phyloP scores from a whole-genome alignment of 805 yeast genomes.

The Candida wancherniae region DNA sequence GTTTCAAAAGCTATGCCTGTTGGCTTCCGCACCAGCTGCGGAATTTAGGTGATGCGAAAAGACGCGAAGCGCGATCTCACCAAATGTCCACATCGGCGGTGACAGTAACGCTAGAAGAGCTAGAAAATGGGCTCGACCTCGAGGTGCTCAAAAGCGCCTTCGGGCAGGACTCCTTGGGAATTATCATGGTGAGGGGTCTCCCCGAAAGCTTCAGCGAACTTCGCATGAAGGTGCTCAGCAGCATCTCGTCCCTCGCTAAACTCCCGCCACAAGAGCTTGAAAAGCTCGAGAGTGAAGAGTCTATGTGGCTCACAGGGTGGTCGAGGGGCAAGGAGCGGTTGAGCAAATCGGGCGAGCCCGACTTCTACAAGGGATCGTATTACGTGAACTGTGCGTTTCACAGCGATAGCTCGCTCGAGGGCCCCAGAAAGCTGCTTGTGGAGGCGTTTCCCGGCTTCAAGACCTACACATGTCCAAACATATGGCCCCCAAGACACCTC shows the following conservation, averaged over 20 bases:
- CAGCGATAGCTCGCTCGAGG: constrained; percentile 39
- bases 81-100: too few species aligned
- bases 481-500: constrained; percentile 41
- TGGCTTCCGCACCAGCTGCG: too few species aligned
- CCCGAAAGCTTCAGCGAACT: constrained; percentile 36
- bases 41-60: too few species aligned
- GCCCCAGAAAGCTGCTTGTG: constrained; percentile 36
- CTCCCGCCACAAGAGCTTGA: constrained; percentile 31
- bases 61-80: too few species aligned
- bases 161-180: constrained; percentile 53
- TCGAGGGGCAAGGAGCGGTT: constrained; percentile 53
- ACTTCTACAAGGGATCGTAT: constrained; percentile 50
- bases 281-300: constrained; percentile 43
- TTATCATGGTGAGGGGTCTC: constrained; percentile 43
- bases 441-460: constrained; percentile 29
- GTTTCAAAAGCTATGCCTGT: neutral
- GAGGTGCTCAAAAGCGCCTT: constrained; percentile 40
- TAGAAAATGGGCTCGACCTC: constrained; percentile 28
- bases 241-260: constrained; percentile 40
- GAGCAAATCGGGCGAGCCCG: constrained; percentile 38
- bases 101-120: constrained; percentile 25
- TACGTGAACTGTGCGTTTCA: constrained; percentile 57
- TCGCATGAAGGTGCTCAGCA: constrained; percentile 38
- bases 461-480: constrained; percentile 46
- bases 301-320: constrained; percentile 57